Base-by-base conservation (phyloP, 2,329 filamentous ascomycete species). In the Pleomassaria siparia region DNA sequence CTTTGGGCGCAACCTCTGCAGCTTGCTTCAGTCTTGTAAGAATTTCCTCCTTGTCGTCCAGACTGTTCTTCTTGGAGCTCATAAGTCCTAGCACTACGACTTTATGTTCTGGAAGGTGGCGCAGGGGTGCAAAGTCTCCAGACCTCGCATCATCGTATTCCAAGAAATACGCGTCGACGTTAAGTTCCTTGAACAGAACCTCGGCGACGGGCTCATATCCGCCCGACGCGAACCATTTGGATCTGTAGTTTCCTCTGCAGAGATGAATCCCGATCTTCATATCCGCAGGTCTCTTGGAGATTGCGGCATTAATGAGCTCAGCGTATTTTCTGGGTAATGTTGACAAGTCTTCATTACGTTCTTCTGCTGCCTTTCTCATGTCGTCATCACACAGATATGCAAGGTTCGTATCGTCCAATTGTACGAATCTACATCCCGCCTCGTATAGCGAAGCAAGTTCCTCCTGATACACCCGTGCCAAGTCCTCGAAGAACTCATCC, bases 321-420 rank as follows among this genome's bases (percentile, higher is more conserved):
- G 76, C 79, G 64, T 82, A 82, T 53, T 79, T 77, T 47, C 72
- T 67, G 13, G 78, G 75, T 12, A 82, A 72, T 11, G 69, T 63
- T 41, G 73, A 70, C 42, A 79, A 71, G 58, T 80, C 76, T 49
- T 78, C 71, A 62, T 80, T 78, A 28, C 79, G 74, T 57, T 74
- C 64, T 54, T 76, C 78, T 40, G 79, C 79, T 54, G 76, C 76
- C 56, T 73, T 71, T 32, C 79, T 74, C 80, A 82, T 82, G 54
- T 76, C 72, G 24, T 74, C 74, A 59, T 82, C 80, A 68, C 80
- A 82, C 10, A 82, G 76, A 61, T 81, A 82, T 13, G 80, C 79
- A n/a, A 82, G 71, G 64, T 82, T 82, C 15, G 80, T 82, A 69
- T 82, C 80, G 63, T 82, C 80, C 44, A 82, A 73, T 68, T 82